These are phyloP conservation scores for Apiospora saccharicola DNA, from an alignment of 2,329 filamentous ascomycete species.

Conservation along the genomic window DNA sequence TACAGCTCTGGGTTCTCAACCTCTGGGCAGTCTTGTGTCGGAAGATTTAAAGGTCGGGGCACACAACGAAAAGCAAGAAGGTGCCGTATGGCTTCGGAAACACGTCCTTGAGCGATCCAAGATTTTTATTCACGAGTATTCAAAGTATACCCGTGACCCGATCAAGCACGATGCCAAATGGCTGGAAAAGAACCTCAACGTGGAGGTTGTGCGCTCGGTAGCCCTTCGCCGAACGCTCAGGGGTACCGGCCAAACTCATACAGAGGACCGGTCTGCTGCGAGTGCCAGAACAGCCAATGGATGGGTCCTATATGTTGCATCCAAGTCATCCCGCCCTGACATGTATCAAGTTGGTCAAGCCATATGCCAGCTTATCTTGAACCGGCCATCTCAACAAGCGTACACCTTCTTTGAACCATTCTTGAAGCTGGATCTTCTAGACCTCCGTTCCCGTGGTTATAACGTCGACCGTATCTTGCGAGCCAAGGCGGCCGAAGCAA, in stretches of 20 bases:
- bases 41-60: slow-evolving; percentile 78
- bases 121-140: slow-evolving; percentile 83
- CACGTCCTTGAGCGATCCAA: slow-evolving; percentile 88
- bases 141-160: slow-evolving; percentile 74
- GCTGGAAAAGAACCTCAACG: slow-evolving; percentile 84
- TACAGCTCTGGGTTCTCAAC: slow-evolving; percentile 76
- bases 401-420: slow-evolving; percentile 92
- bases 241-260: slow-evolving; percentile 73
- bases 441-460: slow-evolving; percentile 87
- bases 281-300: slow-evolving; percentile 61
- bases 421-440: slow-evolving; percentile 81
- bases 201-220: slow-evolving; percentile 81
- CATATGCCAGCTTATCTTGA: slow-evolving; percentile 80
- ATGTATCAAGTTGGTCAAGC: slow-evolving; percentile 93
- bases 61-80: slow-evolving; percentile 69
- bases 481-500: slow-evolving; percentile 85
- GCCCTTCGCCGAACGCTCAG: slow-evolving; percentile 79
- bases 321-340: slow-evolving; percentile 69
- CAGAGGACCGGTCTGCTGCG: slow-evolving; percentile 78
- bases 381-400: slow-evolving; percentile 85
- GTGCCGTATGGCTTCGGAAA: slow-evolving; percentile 75
- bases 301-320: slow-evolving; percentile 79
- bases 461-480: slow-evolving; percentile 95
- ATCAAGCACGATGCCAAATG: slow-evolving; percentile 89
- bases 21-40: slow-evolving; percentile 79